Conservation (phyloP, 176 grass and related monocot species). For the Chrysopogon serrulatus region DNA sequence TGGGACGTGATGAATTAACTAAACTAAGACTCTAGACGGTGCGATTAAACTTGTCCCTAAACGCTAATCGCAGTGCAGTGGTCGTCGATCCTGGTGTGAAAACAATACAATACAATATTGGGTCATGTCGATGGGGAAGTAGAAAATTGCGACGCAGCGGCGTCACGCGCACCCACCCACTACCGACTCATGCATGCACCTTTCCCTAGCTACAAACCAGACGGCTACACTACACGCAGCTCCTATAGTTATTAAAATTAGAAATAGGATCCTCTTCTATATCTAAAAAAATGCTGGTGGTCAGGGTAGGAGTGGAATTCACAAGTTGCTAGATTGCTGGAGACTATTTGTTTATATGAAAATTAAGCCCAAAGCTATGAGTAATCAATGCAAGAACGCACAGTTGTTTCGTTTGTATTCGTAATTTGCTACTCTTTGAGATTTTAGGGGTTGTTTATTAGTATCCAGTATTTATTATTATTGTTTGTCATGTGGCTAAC, state of each 20-base stretch:
- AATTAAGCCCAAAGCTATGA: not conserved
- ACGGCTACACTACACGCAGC: not conserved
- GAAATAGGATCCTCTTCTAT: not conserved
- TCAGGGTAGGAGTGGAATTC: not conserved
- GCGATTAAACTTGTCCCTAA: not conserved
- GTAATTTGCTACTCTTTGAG: not conserved
- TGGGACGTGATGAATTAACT: not conserved
- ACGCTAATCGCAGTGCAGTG: not conserved
- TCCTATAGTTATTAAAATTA: not conserved
- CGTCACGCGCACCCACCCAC: constrained; percentile 28
- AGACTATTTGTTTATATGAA: not conserved
- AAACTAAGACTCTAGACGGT: not conserved
- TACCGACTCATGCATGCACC: constrained; percentile 21
- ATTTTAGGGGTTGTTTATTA: not conserved
- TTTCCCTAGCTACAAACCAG: constrained; percentile 16
- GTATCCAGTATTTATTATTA: not conserved
- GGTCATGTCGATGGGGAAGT: not conserved
- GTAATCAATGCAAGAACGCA: not conserved
- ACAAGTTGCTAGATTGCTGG: not conserved
- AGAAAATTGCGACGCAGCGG: not conserved
- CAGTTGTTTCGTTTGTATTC: not conserved
- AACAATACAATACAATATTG: not conserved
- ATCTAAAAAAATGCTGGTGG: not conserved
- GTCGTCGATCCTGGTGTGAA: not conserved
- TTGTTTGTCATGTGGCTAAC: not conserved